Percentiles rank a stretch among this genome's conserved stretches.
Evolutionary conservation across 441 rosid genomes (phyloP).

Genomic region (Pelargonium australe): DNA sequence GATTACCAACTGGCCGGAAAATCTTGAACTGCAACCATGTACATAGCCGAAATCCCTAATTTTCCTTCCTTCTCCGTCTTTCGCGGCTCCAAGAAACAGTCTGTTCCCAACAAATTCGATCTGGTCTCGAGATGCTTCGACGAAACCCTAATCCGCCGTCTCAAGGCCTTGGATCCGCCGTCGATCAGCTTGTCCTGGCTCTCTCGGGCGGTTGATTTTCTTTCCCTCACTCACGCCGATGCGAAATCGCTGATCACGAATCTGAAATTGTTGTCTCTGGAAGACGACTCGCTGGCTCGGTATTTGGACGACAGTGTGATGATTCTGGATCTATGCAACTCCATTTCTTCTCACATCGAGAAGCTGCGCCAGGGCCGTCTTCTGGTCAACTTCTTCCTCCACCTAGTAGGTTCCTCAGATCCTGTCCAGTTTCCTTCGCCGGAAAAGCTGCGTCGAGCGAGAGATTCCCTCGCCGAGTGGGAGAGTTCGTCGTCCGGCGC

Average conservation of each 20-base stretch:
- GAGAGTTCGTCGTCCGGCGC: neutral
- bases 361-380: neutral
- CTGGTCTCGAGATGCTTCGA: conserved; percentile 14
- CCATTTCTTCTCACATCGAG: neutral
- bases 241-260: conserved; percentile 12
- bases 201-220: conserved; percentile 4
- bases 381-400: conserved; percentile 1
- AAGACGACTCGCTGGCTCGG: conserved; percentile 13
- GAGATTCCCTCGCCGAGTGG: neutral
- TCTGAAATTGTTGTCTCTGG: neutral
- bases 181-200: conserved; percentile 20
- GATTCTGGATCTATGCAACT: conserved; percentile 17
- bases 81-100: neutral
- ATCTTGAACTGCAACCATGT: neutral
- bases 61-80: conserved; percentile 11
- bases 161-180: conserved; percentile 14
- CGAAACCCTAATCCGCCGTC: conserved; percentile 12
- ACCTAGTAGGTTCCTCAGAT: neutral
- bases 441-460: conserved; percentile 16
- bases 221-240: conserved; percentile 15
- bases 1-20: neutral
- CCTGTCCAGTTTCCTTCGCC: neutral
- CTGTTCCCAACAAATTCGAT: conserved; percentile 3
- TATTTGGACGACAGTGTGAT: conserved; percentile 14
- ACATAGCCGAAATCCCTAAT: conserved; percentile 3